phyloP scores from a whole-genome alignment of 2,329 filamentous ascomycete species.

The Ophiobolus disseminans region DNA sequence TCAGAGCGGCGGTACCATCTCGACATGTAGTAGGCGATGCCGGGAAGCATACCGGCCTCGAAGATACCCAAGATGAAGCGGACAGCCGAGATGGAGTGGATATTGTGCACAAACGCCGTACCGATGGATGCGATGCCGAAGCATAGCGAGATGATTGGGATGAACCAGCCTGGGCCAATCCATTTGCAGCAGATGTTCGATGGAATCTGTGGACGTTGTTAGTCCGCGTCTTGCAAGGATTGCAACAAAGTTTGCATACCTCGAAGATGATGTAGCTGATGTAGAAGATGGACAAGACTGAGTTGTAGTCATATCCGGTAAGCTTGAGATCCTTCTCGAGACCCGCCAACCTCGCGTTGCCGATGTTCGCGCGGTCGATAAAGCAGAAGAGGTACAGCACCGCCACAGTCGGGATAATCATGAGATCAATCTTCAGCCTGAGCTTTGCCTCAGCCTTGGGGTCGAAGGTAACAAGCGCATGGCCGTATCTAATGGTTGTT shows the following conservation, averaged over 20 bases:
- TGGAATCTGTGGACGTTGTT: slow-evolving; percentile 67
- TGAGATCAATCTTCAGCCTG: slow-evolving; percentile 69
- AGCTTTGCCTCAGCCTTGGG: slow-evolving; percentile 64
- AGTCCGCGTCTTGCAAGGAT: slow-evolving; percentile 65
- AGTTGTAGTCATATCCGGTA: slow-evolving; percentile 71
- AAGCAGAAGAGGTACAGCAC: slow-evolving; percentile 76
- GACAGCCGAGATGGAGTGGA: slow-evolving; percentile 63
- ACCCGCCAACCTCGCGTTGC: slow-evolving; percentile 72
- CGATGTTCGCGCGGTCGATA: slow-evolving; percentile 77
- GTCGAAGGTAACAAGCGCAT: slow-evolving; percentile 56
- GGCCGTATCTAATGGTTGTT: slow-evolving; percentile 36
- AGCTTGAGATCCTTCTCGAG: slow-evolving; percentile 68
- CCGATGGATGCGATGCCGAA: slow-evolving; percentile 70
- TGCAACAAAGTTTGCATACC: slow-evolving; percentile 53
- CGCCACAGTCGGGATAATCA: slow-evolving; percentile 69
- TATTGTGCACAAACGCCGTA: slow-evolving; percentile 69
- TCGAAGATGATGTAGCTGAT: slow-evolving; percentile 68
- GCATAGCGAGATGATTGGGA: slow-evolving; percentile 66
- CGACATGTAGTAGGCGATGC: slow-evolving; percentile 75
- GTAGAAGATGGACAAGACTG: slow-evolving; percentile 72
- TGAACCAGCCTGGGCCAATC: slow-evolving; percentile 75
- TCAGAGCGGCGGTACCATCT: slow-evolving; percentile 76
- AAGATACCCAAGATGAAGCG: slow-evolving; percentile 72
- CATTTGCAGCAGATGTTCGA: slow-evolving; percentile 73
- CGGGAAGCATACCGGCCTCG: slow-evolving; percentile 76